These are phyloP conservation scores for Mediolabrus comicus DNA, from an alignment of 108 stramenopile genomes.

Conservation along the genomic window DNA sequence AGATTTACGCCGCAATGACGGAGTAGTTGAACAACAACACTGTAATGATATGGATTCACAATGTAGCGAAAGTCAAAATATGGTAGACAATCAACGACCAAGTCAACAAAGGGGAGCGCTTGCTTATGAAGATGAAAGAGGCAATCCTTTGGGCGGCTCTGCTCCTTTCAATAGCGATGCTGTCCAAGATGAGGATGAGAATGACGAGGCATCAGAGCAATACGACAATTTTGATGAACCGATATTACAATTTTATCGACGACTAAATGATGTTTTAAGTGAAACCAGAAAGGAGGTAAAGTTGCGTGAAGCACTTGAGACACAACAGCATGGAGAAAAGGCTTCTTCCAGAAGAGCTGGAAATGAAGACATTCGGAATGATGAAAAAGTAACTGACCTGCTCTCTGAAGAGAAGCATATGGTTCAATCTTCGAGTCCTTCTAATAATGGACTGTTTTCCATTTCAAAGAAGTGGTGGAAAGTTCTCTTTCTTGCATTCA, in stretches of 20 bases:
- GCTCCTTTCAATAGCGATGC: neutral
- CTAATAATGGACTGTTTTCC: neutral
- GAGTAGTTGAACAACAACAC: neutral
- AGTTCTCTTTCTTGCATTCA: conserved; percentile 14
- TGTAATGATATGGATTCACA: conserved; percentile 3
- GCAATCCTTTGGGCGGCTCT: neutral
- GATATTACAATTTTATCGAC: conserved; percentile 47
- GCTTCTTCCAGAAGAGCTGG: neutral
- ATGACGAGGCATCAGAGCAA: conserved; percentile 13
- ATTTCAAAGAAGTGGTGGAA: conserved; percentile 18
- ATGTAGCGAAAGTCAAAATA: neutral
- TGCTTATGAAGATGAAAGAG: conserved; percentile 18
- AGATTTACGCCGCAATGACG: conserved; percentile 16
- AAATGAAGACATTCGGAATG: neutral
- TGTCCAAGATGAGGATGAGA: neutral
- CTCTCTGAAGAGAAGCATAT: neutral
- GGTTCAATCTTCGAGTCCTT: neutral
- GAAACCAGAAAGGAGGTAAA: conserved; percentile 23
- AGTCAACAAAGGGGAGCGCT: neutral
- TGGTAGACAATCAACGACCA: neutral
- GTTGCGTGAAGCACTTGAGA: neutral
- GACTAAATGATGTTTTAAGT: conserved; percentile 41
- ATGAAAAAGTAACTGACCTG: neutral
- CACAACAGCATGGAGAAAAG: neutral
- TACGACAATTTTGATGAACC: conserved; percentile 33